Percentiles rank a stretch among this genome's conserved stretches.
Conservation (phyloP, 352 stramenopile species). For the Phytophthora meadii region DNA sequence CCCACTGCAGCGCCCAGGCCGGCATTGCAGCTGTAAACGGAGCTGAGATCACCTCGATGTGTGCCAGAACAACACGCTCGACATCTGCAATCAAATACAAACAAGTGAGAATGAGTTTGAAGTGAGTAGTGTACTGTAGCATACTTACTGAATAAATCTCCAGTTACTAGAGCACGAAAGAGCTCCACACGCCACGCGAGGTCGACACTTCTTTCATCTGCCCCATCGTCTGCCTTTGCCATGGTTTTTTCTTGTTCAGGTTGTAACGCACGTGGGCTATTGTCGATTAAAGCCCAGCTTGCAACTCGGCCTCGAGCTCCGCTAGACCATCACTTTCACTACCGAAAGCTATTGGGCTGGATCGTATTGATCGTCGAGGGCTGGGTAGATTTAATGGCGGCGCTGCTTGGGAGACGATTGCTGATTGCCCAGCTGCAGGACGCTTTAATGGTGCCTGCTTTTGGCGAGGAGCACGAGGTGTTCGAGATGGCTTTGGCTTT, state of each 20-base stretch:
- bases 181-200: constrained; percentile 42
- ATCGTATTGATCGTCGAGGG: constrained; percentile 32
- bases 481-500: constrained; percentile 2
- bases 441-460: constrained; percentile 1
- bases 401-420: background rate
- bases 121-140: background rate
- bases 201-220: constrained; percentile 22
- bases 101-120: constrained; percentile 1
- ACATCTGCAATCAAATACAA: constrained; percentile 32
- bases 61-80: constrained; percentile 38
- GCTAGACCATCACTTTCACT: constrained; percentile 64
- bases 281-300: constrained; percentile 19
- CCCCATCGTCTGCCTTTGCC: constrained; percentile 18
- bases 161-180: constrained; percentile 39
- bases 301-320: constrained; percentile 46
- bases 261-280: constrained; percentile 21
- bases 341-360: constrained; percentile 36
- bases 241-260: background rate
- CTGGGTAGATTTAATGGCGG: constrained; percentile 7
- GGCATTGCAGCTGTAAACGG: constrained; percentile 67
- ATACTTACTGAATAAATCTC: constrained; percentile 34
- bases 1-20: constrained; percentile 67
- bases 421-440: background rate
- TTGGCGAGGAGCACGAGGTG: constrained; percentile 7
- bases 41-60: constrained; percentile 59